Percentiles rank a stretch among this genome's conserved stretches.
Conservation (phyloP, 352 stramenopile genomes). For the Thalassiosira livingstoniorum region DNA sequence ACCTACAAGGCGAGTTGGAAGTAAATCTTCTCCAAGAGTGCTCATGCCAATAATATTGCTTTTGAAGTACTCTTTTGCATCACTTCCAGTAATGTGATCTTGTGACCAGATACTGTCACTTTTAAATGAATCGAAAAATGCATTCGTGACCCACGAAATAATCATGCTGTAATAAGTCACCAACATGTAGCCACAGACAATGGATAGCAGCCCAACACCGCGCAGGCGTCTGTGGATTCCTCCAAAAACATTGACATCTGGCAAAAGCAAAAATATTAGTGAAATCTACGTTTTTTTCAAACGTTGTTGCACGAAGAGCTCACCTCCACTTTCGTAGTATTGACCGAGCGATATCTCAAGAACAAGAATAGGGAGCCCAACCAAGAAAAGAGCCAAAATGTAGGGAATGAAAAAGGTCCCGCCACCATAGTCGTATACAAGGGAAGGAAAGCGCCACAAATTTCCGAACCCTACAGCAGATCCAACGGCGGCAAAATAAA, state of each 20-base stretch:
- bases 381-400: slow-evolving; percentile 64
- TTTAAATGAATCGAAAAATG: slow-evolving; percentile 68
- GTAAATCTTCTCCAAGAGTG: slow-evolving; percentile 53
- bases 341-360: slow-evolving; percentile 53
- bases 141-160: slow-evolving; percentile 40
- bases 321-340: slow-evolving; percentile 53
- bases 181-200: slow-evolving; percentile 39
- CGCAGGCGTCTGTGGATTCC: slow-evolving; percentile 25
- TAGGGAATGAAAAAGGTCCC: slow-evolving; percentile 79
- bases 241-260: slow-evolving; percentile 35
- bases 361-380: slow-evolving; percentile 62
- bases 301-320: background rate
- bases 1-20: slow-evolving; percentile 63
- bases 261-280: slow-evolving; percentile 4
- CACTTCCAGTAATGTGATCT: slow-evolving; percentile 49
- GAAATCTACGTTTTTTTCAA: background rate
- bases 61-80: slow-evolving; percentile 68
- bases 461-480: slow-evolving; percentile 74
- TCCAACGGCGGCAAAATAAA: slow-evolving; percentile 68
- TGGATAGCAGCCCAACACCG: slow-evolving; percentile 34
- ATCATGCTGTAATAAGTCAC: slow-evolving; percentile 51
- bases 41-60: slow-evolving; percentile 67
- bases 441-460: slow-evolving; percentile 70
- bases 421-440: slow-evolving; percentile 67
- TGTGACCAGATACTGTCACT: slow-evolving; percentile 56